Conservation (phyloP, 176 grass and related monocot genomes). For the Carex kokanica region DNA sequence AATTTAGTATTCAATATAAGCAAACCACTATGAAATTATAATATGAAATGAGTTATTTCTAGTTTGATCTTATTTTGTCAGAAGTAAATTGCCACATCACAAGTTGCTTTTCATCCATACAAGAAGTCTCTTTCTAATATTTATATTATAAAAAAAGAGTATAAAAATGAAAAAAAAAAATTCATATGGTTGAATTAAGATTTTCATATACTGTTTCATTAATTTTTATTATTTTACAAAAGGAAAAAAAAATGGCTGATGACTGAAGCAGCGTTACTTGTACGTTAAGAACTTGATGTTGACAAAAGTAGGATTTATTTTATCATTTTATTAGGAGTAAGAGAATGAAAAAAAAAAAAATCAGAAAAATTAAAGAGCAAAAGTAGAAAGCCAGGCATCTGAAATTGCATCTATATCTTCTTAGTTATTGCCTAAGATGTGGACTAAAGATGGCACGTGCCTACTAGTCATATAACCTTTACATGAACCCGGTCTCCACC, state of each 20-base stretch:
- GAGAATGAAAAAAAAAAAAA: neutral
- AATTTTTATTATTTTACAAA: neutral
- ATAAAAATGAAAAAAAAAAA: neutral
- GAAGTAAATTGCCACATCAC: too few relatives aligned
- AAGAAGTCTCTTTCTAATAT: too few relatives aligned
- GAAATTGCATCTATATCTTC: too few relatives aligned
- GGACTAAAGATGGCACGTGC: neutral
- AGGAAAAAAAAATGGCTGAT: neutral
- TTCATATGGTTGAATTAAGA: neutral
- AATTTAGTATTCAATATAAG: too few relatives aligned
- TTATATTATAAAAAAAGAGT: neutral
- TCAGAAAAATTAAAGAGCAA: too few relatives aligned
- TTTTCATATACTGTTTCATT: neutral
- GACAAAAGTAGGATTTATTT: neutral
- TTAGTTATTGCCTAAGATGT: neutral
- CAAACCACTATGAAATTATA: too few relatives aligned
- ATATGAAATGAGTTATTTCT: too few relatives aligned
- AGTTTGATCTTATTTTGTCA: too few relatives aligned
- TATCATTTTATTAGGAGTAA: neutral
- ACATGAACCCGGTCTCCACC: slow-evolving; percentile 18
- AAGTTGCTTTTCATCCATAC: too few relatives aligned
- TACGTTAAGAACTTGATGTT: neutral
- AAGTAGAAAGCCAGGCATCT: too few relatives aligned
- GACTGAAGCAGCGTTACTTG: neutral
- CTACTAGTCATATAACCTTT: slow-evolving; percentile 4